Evolutionary conservation across 2,329 filamentous ascomycete genomes (phyloP).

Genomic region (Emergomyces orientalis): DNA sequence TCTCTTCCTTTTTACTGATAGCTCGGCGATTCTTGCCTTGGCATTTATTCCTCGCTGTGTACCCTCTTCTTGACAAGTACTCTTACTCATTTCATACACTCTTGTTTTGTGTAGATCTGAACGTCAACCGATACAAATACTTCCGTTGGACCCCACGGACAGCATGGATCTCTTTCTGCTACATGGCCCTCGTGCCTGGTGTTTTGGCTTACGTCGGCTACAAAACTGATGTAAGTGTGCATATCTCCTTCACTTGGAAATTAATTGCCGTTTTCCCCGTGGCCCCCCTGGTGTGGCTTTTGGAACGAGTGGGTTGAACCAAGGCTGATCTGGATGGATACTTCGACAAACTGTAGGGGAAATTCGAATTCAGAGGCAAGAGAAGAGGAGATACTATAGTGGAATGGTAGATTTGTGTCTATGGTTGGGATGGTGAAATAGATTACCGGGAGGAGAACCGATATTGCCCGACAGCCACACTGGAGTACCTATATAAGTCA

Average conservation of each 20-base stretch:
- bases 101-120: constrained; percentile 1
- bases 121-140: constrained; percentile 69
- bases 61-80: background rate
- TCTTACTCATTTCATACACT: constrained; percentile 3
- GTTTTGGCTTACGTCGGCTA: constrained; percentile 64
- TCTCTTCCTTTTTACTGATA: constrained; percentile 9
- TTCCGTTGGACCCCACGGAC: constrained; percentile 89
- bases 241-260: background rate
- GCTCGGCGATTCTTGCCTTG: background rate
- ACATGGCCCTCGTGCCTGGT: constrained; percentile 62
- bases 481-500: background rate
- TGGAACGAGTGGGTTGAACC: constrained; percentile 1
- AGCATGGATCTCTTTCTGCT: constrained; percentile 68
- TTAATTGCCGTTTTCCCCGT: background rate
- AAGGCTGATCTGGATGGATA: background rate
- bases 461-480: background rate
- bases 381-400: constrained; percentile 72
- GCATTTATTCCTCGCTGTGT: background rate
- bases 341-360: constrained; percentile 55
- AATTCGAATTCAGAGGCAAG: constrained; percentile 79
- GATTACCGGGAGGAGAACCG: background rate
- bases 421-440: constrained; percentile 16
- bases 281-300: background rate
- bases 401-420: constrained; percentile 53
- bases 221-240: constrained; percentile 68